Evolutionary conservation across 116 monocot species (phyloP).

Genomic region (Dioscorea cayenensis): DNA sequence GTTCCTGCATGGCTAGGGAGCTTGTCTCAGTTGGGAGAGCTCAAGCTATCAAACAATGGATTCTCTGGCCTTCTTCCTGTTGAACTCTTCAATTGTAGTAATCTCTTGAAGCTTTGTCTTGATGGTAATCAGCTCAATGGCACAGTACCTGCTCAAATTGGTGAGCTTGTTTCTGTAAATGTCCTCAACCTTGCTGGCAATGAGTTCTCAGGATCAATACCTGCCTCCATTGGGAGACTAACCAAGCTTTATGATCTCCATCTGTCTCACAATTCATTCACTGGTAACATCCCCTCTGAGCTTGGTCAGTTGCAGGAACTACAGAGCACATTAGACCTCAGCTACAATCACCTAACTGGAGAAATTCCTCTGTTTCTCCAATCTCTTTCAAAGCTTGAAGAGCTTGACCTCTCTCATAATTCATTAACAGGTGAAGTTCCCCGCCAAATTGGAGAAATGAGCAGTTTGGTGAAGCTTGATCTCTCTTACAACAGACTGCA

Average conservation of each 20-base stretch:
- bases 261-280: conserved; percentile 52
- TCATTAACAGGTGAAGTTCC: conserved; percentile 53
- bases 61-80: conserved; percentile 49
- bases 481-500: conserved; percentile 58
- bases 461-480: conserved; percentile 64
- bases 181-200: conserved; percentile 60
- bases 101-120: conserved; percentile 57
- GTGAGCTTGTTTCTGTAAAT: conserved; percentile 41
- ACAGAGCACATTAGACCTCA: conserved; percentile 71
- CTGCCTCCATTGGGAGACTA: conserved; percentile 50
- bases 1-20: conserved; percentile 66
- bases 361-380: conserved; percentile 50
- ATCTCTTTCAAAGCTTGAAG: conserved; percentile 71
- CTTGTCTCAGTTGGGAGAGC: conserved; percentile 57
- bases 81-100: conserved; percentile 54
- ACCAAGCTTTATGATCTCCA: conserved; percentile 66
- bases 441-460: conserved; percentile 51
- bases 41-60: conserved; percentile 59
- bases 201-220: conserved; percentile 62
- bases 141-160: conserved; percentile 38
- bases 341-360: conserved; percentile 59
- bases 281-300: conserved; percentile 49
- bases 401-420: conserved; percentile 77
- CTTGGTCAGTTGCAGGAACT: conserved; percentile 55
- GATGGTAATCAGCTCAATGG: conserved; percentile 49